A percentile compares a stretch with the other conserved stretches of the same genome.
Evolutionary conservation across 2,329 filamentous ascomycete species (phyloP).

Genomic region (Plenodomus biglobosus): DNA sequence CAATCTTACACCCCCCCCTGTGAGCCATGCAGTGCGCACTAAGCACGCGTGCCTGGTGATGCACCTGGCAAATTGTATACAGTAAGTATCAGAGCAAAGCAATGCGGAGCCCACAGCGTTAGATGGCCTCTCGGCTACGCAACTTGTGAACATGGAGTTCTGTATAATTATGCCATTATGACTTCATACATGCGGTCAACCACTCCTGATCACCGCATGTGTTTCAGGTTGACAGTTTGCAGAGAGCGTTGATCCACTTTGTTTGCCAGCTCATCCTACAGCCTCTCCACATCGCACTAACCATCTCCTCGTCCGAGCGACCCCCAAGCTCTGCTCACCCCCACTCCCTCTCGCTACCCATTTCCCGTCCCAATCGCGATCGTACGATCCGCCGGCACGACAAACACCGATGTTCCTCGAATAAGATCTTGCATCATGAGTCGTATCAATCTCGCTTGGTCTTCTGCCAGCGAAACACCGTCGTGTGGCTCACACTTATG

Average conservation of each 20-base stretch:
- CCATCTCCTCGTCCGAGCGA: not conserved
- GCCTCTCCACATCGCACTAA: not conserved
- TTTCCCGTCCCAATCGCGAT: slow-evolving; percentile 1
- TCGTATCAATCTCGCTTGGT: slow-evolving; percentile 1
- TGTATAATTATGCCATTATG: not conserved
- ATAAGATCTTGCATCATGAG: slow-evolving; percentile 1
- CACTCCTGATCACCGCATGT: slow-evolving; percentile 14
- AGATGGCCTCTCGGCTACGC: not conserved
- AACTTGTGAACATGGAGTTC: not conserved
- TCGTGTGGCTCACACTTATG: slow-evolving; percentile 1
- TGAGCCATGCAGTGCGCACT: slow-evolving; percentile 1
- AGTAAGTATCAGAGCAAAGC: too few relatives aligned
- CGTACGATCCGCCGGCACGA: slow-evolving; percentile 1
- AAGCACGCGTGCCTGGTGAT: not conserved
- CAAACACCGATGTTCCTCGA: slow-evolving; percentile 4
- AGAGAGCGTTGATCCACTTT: not conserved
- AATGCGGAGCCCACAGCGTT: not conserved
- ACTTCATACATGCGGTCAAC: slow-evolving; percentile 15
- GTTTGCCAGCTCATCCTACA: slow-evolving; percentile 5
- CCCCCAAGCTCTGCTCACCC: not conserved
- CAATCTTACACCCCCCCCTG: slow-evolving; percentile 10
- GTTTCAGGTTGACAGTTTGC: slow-evolving; percentile 11
- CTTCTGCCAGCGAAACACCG: slow-evolving; percentile 6
- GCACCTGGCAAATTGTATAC: not conserved
- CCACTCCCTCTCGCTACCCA: not conserved